Percentiles rank a stretch among this genome's conserved stretches.
Conservation (phyloP, 2,329 filamentous ascomycete species). For the Setomelanomma holmii region DNA sequence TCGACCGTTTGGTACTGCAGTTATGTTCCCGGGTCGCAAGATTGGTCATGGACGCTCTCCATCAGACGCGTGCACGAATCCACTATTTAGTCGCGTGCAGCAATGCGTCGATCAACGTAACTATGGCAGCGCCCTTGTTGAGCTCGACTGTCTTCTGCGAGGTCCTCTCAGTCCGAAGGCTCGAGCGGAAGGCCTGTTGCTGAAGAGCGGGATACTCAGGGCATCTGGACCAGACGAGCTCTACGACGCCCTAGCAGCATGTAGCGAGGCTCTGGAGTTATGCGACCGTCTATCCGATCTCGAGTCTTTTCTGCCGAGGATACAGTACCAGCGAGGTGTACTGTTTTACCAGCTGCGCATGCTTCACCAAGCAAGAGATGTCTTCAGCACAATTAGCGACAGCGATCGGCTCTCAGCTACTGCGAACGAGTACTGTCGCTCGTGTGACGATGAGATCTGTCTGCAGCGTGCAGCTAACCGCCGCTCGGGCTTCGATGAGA, state of each 20-base stretch:
- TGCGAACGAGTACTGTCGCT: conserved; percentile 19
- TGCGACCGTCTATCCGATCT: conserved; percentile 32
- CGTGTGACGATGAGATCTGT: conserved; percentile 29
- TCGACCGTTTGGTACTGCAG: conserved; percentile 20
- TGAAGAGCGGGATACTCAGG: conserved; percentile 38
- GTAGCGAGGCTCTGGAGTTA: conserved; percentile 40
- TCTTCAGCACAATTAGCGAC: conserved; percentile 20
- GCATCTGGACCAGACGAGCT: conserved; percentile 31
- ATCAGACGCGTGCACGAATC: conserved; percentile 14
- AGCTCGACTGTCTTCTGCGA: conserved; percentile 34
- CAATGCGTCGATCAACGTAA: conserved; percentile 23
- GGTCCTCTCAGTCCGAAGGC: conserved; percentile 33
- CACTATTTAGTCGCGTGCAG: conserved; percentile 27
- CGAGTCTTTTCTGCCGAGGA: conserved; percentile 26
- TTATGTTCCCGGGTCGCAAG: conserved; percentile 8
- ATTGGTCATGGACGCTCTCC: background rate
- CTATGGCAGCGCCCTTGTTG: conserved; percentile 30
- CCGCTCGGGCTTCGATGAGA: conserved; percentile 40
- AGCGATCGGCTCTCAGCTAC: conserved; percentile 15
- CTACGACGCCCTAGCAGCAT: conserved; percentile 39
- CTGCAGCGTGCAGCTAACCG: conserved; percentile 16
- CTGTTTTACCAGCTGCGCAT: conserved; percentile 33
- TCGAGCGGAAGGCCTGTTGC: conserved; percentile 35
- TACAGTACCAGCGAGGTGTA: conserved; percentile 36
- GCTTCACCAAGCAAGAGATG: conserved; percentile 29